Conservation (phyloP, 805 yeast genomes). For the Hanseniaspora guilliermondii region DNA sequence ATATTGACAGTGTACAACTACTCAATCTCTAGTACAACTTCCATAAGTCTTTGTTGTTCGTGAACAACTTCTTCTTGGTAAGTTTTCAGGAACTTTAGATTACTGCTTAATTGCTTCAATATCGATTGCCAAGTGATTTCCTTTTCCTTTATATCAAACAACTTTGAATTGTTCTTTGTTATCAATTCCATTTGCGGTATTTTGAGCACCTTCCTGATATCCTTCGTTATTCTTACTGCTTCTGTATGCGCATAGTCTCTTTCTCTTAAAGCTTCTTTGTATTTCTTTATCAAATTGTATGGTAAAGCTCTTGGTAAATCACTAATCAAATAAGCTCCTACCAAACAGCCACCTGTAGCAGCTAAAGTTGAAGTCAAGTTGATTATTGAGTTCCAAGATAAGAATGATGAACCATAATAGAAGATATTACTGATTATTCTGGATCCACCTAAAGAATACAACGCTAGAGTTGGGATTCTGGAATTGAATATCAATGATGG, state of each 20-base stretch:
- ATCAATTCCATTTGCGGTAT: slow-evolving; percentile 70
- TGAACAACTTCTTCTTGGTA: slow-evolving; percentile 21
- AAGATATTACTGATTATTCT: slow-evolving; percentile 29
- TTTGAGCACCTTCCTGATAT: slow-evolving; percentile 67
- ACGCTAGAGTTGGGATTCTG: slow-evolving; percentile 25
- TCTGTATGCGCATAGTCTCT: slow-evolving; percentile 70
- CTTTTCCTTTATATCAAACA: slow-evolving; percentile 20
- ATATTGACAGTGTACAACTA: not conserved
- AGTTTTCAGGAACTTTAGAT: slow-evolving; percentile 21
- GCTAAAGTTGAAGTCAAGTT: slow-evolving; percentile 44
- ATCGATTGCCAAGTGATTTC: slow-evolving; percentile 22
- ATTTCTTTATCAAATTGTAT: slow-evolving; percentile 62
- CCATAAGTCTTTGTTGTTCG: slow-evolving; percentile 3
- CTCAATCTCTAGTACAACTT: slow-evolving; percentile 7
- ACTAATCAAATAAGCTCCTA: slow-evolving; percentile 49
- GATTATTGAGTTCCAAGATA: slow-evolving; percentile 30
- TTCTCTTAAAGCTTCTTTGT: slow-evolving; percentile 47
- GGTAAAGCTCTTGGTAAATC: slow-evolving; percentile 89
- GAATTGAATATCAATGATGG: slow-evolving; percentile 28
- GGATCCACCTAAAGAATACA: slow-evolving; percentile 31
- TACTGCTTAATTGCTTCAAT: slow-evolving; percentile 17
- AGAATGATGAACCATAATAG: slow-evolving; percentile 29
- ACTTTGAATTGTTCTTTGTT: slow-evolving; percentile 28
- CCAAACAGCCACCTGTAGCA: slow-evolving; percentile 39
- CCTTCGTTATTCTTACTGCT: slow-evolving; percentile 66